Evolutionary conservation across 805 yeast species (phyloP), one percentile per base, ranked within the genome.

Genomic region (Millerozyma acaciae): DNA sequence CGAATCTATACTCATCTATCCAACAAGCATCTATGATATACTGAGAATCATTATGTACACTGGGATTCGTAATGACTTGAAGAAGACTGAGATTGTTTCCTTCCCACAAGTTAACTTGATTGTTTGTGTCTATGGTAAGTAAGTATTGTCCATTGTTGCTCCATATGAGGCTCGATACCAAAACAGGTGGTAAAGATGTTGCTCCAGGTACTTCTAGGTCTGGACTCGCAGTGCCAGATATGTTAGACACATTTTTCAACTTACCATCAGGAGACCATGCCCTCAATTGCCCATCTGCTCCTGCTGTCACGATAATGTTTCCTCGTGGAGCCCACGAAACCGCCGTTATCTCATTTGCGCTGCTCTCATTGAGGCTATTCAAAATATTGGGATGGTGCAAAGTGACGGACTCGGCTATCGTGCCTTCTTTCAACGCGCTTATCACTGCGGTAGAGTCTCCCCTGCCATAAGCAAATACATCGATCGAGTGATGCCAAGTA

Each of bases 221-320:
- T 5, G 22, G 19, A 5, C 15, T 25, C 6, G 15, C n/a, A 8
- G 16, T 14, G 9, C 23, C 32, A 10, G 32, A 23, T 1, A 46
- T 34, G 32, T 55, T 62, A 21, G 62, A 62, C 12, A 65, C 51
- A 39, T 77, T 80, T 38, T 74, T 65, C 23, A 86, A 61, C 19
- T 72, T 69, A 0, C 95, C 95, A 29, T 76, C 80, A 0, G 74
- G 65, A 8, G 79, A 72, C 95, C 95, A 88, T n/a, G 84, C 63
- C 35, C 90, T 61, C 6, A 88, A 47, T 45, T 83, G 90, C 9
- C 96, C 96, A 47, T 70, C 70, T 34, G 70, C 75, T 2, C 79
- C 69, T 3, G 80, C 83, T 0, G 89, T 81, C 9, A 82, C 66
- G 3, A 87, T 54, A 9, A 68, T 45, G 25, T 72, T 62, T 0